Evolutionary conservation across 805 yeast species (phyloP), one percentile per base, ranked within the genome.

Genomic region (Alloascoidea hylecoeti): DNA sequence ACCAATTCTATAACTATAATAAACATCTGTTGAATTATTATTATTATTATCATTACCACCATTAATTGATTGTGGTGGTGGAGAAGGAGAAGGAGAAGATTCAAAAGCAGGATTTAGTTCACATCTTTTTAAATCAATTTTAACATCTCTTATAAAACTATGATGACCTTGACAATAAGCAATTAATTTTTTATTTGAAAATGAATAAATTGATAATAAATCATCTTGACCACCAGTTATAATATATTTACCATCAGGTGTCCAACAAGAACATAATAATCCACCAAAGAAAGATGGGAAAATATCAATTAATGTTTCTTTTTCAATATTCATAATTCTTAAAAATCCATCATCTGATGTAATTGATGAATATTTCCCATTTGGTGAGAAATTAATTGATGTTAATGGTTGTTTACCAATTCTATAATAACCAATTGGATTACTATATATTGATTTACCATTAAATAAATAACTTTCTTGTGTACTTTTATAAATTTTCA

Each of bases 241-340:
- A 28, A 63, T 39, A 39, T 50, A 63, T 30, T 47, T 42, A 41
- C 74, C 77, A 32, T 78, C 82, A 13, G 71, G 72, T 1, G 78
- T 75, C 45, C 68, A 67, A 16, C 60, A 60, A 15, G 69, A 51
- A 44, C 72, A 66, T 18, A 68, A 54, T 6, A 78, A 56, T 0
- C 85, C 84, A 27, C 78, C 82, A 50, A 75, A 81, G 48, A 75
- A 77, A 27, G 78, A 68, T 3, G 82, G 73, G 23, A 72, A 53
- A 1, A 77, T 58, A 46, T 78, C 88, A 1, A 71, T 48, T 3
- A 68, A 41, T 6, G 39, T 41, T 42, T 70, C 73, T 4, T 49
- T 51, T 16, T 49, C 47, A 2, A 77, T 50, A 49, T 78, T 78
- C 35, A 80, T 57, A 14, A 80, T 46, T 35, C 80, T 57, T 17